Evolutionary conservation across 1,284 basidiomycete genomes (phyloP).

Genomic region (Dichomitus squalens): DNA sequence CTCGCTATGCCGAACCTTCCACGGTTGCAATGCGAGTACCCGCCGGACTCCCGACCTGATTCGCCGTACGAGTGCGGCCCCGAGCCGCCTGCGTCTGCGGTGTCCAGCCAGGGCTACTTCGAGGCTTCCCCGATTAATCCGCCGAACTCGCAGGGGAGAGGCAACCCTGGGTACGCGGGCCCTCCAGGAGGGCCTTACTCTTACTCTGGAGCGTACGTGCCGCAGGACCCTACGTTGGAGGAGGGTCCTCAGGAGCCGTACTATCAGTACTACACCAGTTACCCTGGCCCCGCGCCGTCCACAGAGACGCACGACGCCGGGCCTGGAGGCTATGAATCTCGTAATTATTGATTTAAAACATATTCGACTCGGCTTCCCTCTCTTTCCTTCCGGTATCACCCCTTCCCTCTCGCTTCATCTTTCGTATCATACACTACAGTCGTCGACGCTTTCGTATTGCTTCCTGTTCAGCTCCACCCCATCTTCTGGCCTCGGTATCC

Average conservation of each 20-base stretch:
- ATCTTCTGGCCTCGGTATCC: background rate
- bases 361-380: constrained; percentile 2
- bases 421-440: constrained; percentile 12
- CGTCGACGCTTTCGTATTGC: constrained; percentile 17
- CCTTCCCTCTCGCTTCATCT: constrained; percentile 8
- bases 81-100: constrained; percentile 12
- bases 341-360: constrained; percentile 5
- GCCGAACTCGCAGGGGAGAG: background rate
- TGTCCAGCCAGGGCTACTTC: constrained; percentile 13
- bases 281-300: constrained; percentile 6
- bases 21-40: constrained; percentile 16
- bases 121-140: constrained; percentile 6
- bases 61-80: constrained; percentile 15
- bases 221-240: background rate
- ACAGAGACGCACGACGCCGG: constrained; percentile 3
- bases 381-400: background rate
- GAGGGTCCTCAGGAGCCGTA: constrained; percentile 17
- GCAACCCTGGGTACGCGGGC: background rate
- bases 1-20: constrained; percentile 19
- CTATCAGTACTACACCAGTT: constrained; percentile 6
- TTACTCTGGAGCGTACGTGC: background rate
- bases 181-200: background rate
- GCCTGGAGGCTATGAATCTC: background rate
- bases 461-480: background rate
- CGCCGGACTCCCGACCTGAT: constrained; percentile 5